These are phyloP conservation scores for Nakazawaea populi DNA, from an alignment of 805 yeast species.

Conservation along the genomic window DNA sequence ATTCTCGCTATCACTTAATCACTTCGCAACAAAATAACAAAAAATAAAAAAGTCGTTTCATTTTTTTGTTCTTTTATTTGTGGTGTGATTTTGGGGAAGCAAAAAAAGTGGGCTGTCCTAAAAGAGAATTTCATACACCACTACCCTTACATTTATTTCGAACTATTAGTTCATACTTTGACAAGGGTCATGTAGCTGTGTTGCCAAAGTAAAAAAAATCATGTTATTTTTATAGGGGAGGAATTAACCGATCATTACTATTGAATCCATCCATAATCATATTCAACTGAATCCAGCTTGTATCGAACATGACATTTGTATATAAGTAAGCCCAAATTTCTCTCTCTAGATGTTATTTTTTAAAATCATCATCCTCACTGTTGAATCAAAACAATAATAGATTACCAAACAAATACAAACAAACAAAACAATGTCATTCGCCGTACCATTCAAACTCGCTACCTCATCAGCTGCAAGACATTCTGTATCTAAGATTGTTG, in stretches of 20 bases:
- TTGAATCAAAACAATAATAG: background rate
- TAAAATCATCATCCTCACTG: background rate
- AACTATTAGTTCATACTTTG: background rate
- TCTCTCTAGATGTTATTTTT: too few species aligned
- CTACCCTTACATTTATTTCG: too few species aligned
- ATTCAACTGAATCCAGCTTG: too few species aligned
- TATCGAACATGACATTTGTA: too few species aligned
- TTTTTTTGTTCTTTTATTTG: background rate
- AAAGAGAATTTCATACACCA: too few species aligned
- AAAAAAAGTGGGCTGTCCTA: background rate
- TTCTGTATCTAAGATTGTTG: conserved; percentile 12
- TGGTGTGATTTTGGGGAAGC: conserved; percentile 3
- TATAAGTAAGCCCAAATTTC: too few species aligned
- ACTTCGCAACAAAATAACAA: background rate
- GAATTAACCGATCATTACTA: too few species aligned
- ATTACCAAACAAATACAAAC: background rate
- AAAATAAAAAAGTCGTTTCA: background rate
- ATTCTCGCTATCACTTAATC: background rate
- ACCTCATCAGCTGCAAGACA: conserved; percentile 11
- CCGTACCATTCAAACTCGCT: conserved; percentile 8
- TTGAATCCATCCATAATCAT: too few species aligned
- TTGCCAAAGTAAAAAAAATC: background rate
- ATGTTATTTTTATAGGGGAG: background rate
- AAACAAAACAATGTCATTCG: conserved; percentile 8
- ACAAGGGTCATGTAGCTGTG: background rate